Percentiles rank a stretch among this genome's conserved stretches.
Evolutionary conservation across 129 eudicot genomes (phyloP).

Genomic region (Artemisia tridentata): DNA sequence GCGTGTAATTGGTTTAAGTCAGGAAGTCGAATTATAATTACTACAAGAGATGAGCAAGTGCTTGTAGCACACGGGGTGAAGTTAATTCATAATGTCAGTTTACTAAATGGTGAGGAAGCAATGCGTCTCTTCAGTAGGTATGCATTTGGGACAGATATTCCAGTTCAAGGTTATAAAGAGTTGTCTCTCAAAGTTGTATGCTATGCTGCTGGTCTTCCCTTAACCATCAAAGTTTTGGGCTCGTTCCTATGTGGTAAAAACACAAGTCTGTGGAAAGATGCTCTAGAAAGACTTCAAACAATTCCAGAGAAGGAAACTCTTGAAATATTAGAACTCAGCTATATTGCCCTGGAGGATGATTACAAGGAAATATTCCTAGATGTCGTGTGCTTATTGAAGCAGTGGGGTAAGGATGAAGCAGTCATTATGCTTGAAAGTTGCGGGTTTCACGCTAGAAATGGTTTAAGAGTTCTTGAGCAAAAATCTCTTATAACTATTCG

Average conservation of each 20-base stretch:
- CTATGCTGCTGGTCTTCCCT: slow-evolving; percentile 41
- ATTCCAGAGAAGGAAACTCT: slow-evolving; percentile 13
- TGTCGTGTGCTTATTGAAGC: slow-evolving; percentile 26
- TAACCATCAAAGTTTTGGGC: slow-evolving; percentile 46
- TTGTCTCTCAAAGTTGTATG: slow-evolving; percentile 27
- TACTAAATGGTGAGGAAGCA: slow-evolving; percentile 15
- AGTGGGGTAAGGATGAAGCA: neutral
- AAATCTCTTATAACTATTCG: slow-evolving; percentile 19
- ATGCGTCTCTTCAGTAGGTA: slow-evolving; percentile 30
- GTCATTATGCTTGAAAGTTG: slow-evolving; percentile 12
- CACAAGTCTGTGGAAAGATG: slow-evolving; percentile 31
- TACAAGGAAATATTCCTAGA: slow-evolving; percentile 30
- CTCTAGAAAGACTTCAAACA: slow-evolving; percentile 21
- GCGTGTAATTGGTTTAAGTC: slow-evolving; percentile 21
- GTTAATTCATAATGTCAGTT: slow-evolving; percentile 16
- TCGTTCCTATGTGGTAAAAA: slow-evolving; percentile 33
- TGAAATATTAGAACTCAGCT: slow-evolving; percentile 8
- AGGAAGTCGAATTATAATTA: slow-evolving; percentile 38
- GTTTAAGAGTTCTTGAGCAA: slow-evolving; percentile 25
- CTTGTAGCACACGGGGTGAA: slow-evolving; percentile 11
- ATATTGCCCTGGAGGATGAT: slow-evolving; percentile 15
- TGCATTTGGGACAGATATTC: slow-evolving; percentile 38
- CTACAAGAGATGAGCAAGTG: slow-evolving; percentile 33
- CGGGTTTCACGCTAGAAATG: slow-evolving; percentile 21
- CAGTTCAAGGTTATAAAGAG: slow-evolving; percentile 17